Evolutionary conservation across 495 filamentous ascomycete genomes (phyloP).

Genomic region (Xylaria castorea): DNA sequence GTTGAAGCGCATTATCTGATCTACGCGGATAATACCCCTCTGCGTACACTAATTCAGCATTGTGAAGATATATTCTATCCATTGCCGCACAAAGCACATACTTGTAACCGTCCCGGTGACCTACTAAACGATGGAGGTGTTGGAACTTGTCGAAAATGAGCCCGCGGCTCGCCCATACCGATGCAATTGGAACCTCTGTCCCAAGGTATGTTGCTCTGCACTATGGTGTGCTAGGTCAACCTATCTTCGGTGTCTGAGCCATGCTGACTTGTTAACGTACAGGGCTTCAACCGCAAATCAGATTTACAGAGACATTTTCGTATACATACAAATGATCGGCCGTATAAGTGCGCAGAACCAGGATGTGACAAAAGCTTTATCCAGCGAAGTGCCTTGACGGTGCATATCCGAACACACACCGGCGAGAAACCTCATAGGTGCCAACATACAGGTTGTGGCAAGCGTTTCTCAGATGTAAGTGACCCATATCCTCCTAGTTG

Average conservation of each 20-base stretch:
- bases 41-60: slow-evolving; percentile 15
- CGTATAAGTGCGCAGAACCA: slow-evolving; percentile 66
- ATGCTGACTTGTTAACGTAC: slow-evolving; percentile 11
- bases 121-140: slow-evolving; percentile 56
- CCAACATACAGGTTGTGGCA: slow-evolving; percentile 78
- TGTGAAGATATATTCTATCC: slow-evolving; percentile 12
- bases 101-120: background rate
- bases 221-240: slow-evolving; percentile 16
- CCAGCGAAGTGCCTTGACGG: slow-evolving; percentile 84
- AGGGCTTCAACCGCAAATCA: slow-evolving; percentile 95
- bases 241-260: slow-evolving; percentile 33
- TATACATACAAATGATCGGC: slow-evolving; percentile 90
- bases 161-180: slow-evolving; percentile 58
- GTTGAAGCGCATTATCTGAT: slow-evolving; percentile 6
- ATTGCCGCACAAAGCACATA: background rate
- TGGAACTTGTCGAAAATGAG: slow-evolving; percentile 62
- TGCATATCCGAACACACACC: slow-evolving; percentile 86
- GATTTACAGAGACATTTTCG: slow-evolving; percentile 87
- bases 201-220: slow-evolving; percentile 52
- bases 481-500: background rate
- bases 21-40: slow-evolving; percentile 28
- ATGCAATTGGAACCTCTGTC: slow-evolving; percentile 60
- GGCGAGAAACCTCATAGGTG: slow-evolving; percentile 90
- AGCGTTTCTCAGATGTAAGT: slow-evolving; percentile 86
- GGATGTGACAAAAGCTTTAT: slow-evolving; percentile 90